Evolutionary conservation across 2,329 filamentous ascomycete genomes (phyloP), one percentile per base, ranked within the genome.

Genomic region (Sporothrix schenckii): DNA sequence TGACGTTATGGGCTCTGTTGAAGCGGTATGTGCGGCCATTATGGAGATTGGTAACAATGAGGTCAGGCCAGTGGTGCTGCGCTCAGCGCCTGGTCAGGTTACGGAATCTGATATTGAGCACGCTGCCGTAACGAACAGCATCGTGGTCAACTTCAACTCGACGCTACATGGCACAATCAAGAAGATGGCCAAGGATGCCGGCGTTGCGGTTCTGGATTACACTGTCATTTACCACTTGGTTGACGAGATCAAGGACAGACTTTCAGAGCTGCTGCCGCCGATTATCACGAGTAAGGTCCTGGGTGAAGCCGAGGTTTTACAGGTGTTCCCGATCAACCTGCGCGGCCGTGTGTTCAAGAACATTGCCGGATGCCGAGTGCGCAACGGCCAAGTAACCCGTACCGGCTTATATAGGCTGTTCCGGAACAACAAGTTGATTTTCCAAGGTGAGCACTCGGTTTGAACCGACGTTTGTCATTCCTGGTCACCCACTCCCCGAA

Each of bases 1-100:
- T 69, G 95, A 99, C 76, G 95, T 98, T 21, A 92, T 91, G 72
- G 95, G 95, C 50, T 98, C 94, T 0, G 93, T 94, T 0, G 95
- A 99, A 82, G 95, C 95, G 2, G 91, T 98, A 2, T 85, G 89
- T 72, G 90, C 92, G 65, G 90, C 91, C 10, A 85, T 99, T 71
- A 83, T 89, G 72, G 88, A 90, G 71, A 84, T 97, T 73, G 93
- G 94, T 73, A 97, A 91, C 81, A 89, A 93, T 75, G 93, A 98
- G 78, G 90, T 97, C 52, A 87, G 84, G 44, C 87, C 94, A 16
- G 88, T 89, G 70, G 85, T 99, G 71, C 86, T 99, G 49, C 89
- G 91, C 27, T 90, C 91, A 3, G 88, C 86, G 1, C 91, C 95
- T 1, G 96, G 95, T 1, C 84, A 89, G 30, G 86, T 98, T 54